phyloP scores from a whole-genome alignment of 2,329 filamentous ascomycete species.

The Penicillium sp. region DNA sequence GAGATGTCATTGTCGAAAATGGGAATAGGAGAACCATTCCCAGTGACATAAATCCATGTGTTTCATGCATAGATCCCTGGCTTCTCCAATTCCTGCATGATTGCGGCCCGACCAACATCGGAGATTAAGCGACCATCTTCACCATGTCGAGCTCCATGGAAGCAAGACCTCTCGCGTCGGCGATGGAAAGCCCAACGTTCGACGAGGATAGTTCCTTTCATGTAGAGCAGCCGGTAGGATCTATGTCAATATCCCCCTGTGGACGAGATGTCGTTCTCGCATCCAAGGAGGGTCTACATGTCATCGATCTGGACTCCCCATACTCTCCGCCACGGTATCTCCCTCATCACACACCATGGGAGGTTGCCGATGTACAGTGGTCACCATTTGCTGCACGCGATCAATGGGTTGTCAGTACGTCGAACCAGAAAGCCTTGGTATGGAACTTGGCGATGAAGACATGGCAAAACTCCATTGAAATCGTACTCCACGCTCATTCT shows the following conservation, averaged over 20 bases:
- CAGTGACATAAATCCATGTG: not conserved
- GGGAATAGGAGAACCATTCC: not conserved
- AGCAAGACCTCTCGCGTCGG: constrained; percentile 49
- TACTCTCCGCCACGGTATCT: constrained; percentile 84
- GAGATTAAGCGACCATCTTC: constrained; percentile 10
- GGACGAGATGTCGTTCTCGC: constrained; percentile 88
- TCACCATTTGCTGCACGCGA: constrained; percentile 87
- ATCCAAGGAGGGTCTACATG: constrained; percentile 84
- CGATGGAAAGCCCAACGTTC: constrained; percentile 85
- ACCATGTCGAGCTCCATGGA: constrained; percentile 40
- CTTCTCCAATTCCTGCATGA: constrained; percentile 2
- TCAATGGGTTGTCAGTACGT: constrained; percentile 92
- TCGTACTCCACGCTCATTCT: constrained; percentile 81
- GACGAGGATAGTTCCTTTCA: constrained; percentile 81
- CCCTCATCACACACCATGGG: constrained; percentile 86
- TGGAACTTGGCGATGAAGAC: constrained; percentile 80
- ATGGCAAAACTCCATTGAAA: constrained; percentile 80
- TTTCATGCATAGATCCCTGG: constrained; percentile 4
- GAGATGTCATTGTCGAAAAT: constrained; percentile 4
- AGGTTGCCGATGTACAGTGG: constrained; percentile 96
- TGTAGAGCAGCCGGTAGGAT: constrained; percentile 77
- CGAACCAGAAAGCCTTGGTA: constrained; percentile 89
- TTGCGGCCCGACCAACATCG: constrained; percentile 10
- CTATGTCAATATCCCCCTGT: constrained; percentile 88
- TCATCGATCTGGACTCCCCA: constrained; percentile 88